Percentiles rank a stretch among this genome's conserved stretches.
Evolutionary conservation across 495 filamentous ascomycete species (phyloP).

Genomic region (Parathielavia appendiculata): DNA sequence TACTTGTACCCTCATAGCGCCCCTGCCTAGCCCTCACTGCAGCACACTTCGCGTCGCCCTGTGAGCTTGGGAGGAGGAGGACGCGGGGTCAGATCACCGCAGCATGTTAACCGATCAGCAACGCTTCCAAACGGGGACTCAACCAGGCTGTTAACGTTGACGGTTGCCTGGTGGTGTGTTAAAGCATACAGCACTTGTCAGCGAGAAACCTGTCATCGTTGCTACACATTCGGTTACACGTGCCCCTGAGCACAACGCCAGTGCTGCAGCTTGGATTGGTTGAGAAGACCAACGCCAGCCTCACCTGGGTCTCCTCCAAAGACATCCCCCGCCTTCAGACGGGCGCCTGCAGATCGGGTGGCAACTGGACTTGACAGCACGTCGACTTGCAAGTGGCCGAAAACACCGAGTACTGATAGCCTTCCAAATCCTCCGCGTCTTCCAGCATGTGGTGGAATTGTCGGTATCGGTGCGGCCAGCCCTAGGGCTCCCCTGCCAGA

Average conservation of each 20-base stretch:
- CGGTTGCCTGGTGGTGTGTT: background rate
- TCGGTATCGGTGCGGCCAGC: background rate
- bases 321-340: background rate
- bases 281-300: background rate
- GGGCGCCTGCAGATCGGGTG: background rate
- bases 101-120: background rate
- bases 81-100: background rate
- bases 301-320: background rate
- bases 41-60: too few relatives aligned
- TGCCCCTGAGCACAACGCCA: slow-evolving; percentile 10
- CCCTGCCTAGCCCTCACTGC: background rate
- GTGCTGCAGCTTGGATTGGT: background rate
- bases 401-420: background rate
- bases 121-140: background rate
- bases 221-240: background rate
- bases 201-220: background rate
- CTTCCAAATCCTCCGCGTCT: slow-evolving; percentile 5
- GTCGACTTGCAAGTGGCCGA: background rate
- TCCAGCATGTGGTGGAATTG: background rate
- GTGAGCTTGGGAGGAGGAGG: background rate
- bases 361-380: slow-evolving; percentile 12
- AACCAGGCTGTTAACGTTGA: background rate
- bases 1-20: background rate
- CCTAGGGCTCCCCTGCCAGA: background rate
- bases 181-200: background rate